Percentiles rank a stretch among this genome's conserved stretches.
Conservation (phyloP, 164 flowering plant species). For the Vitis riparia region DNA sequence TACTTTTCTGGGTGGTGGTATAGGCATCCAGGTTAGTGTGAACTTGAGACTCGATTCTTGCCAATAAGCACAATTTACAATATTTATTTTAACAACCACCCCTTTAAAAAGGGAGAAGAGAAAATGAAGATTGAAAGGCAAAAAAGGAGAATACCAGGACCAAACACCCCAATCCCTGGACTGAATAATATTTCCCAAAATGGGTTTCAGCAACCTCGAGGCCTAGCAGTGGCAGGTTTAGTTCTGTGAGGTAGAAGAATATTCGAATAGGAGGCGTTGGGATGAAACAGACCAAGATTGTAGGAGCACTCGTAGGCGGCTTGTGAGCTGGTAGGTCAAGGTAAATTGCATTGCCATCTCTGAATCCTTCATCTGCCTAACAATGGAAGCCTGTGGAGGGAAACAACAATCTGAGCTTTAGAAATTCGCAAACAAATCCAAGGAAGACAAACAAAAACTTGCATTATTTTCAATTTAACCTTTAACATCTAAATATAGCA, state of each 20-base stretch:
- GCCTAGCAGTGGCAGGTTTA: slow-evolving; percentile 15
- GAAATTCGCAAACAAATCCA: not conserved
- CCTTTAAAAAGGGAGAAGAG: no score
- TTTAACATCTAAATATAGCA: not conserved
- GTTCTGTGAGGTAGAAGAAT: slow-evolving; percentile 87
- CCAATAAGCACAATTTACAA: no score
- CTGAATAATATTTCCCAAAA: no score
- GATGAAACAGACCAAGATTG: slow-evolving; percentile 73
- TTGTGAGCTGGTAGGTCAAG: slow-evolving; percentile 86
- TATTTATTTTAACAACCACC: no score
- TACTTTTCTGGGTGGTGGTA: no score
- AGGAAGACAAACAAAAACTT: not conserved
- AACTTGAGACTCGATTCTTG: no score
- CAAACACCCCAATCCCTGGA: no score
- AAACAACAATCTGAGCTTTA: not conserved
- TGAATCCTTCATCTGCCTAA: slow-evolving; percentile 96
- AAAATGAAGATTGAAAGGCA: no score
- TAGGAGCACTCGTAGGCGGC: slow-evolving; percentile 87
- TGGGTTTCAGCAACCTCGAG: no score
- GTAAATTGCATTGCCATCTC: slow-evolving; percentile 99
- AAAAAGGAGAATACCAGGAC: no score
- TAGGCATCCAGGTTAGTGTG: no score
- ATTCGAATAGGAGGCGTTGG: slow-evolving; percentile 83
- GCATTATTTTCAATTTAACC: not conserved
- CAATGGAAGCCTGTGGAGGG: slow-evolving; percentile 70